Conservation (phyloP, 345 rosid genomes). For the Trapa incisa region DNA sequence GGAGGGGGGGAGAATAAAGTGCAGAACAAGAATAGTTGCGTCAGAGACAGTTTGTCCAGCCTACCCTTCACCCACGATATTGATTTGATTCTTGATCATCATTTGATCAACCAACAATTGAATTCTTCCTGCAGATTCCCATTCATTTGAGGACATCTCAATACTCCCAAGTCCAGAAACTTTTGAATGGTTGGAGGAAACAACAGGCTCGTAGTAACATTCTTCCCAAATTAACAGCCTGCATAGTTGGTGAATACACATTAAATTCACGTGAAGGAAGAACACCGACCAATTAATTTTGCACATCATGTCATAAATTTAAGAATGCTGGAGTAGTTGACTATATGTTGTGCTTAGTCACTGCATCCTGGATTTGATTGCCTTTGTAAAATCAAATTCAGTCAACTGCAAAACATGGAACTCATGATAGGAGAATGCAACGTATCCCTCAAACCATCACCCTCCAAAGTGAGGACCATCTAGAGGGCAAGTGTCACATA, state of each 20-base stretch:
- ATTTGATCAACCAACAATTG: constrained; percentile 53
- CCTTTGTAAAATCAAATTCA: background rate
- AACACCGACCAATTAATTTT: background rate
- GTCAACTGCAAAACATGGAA: background rate
- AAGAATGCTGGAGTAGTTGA: background rate
- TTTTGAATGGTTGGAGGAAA: constrained; percentile 16
- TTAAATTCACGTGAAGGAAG: background rate
- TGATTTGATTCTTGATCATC: constrained; percentile 66
- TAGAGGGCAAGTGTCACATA: constrained; percentile 1
- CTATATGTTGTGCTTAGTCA: background rate
- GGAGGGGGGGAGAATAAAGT: background rate
- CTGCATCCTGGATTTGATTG: background rate
- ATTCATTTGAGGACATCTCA: constrained; percentile 24
- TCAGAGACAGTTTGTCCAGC: constrained; percentile 3
- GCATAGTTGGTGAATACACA: constrained; percentile 4
- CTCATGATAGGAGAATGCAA: background rate
- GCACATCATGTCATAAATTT: background rate
- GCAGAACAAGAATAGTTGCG: background rate
- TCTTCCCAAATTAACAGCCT: constrained; percentile 97
- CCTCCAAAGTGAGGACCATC: constrained; percentile 4
- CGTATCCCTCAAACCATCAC: background rate
- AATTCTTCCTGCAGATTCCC: constrained; percentile 31
- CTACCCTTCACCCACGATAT: constrained; percentile 84
- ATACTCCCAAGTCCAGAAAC: constrained; percentile 19
- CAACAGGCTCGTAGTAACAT: constrained; percentile 37